Conservation (phyloP, 208 protist species). For the Wallacemonas rigidus region DNA sequence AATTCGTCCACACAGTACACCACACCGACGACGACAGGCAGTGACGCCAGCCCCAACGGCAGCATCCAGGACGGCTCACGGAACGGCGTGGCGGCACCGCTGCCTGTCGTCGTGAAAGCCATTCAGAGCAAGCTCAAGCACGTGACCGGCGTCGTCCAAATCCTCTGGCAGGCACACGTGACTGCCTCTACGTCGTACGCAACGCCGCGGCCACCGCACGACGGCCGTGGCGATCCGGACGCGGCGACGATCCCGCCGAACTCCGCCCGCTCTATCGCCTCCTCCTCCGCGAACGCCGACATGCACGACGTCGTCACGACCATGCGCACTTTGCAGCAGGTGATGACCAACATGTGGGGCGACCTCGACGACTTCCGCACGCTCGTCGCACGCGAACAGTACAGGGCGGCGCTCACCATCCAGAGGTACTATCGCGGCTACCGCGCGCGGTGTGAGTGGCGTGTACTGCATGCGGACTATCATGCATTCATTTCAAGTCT, state of each 20-base stretch:
- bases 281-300: constrained; percentile 17
- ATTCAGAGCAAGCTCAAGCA: constrained; percentile 78
- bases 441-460: constrained; percentile 50
- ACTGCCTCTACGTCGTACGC: background rate
- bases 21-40: constrained; percentile 20
- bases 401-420: constrained; percentile 66
- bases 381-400: constrained; percentile 48
- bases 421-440: constrained; percentile 81
- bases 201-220: background rate
- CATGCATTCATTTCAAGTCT: constrained; percentile 52
- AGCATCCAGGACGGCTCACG: background rate
- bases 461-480: constrained; percentile 40
- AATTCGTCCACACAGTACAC: background rate
- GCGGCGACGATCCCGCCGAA: constrained; percentile 2
- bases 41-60: constrained; percentile 1
- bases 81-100: background rate
- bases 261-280: constrained; percentile 10
- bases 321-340: constrained; percentile 54
- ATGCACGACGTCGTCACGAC: constrained; percentile 50
- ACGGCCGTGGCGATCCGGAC: constrained; percentile 1
- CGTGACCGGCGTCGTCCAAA: constrained; percentile 62
- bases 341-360: constrained; percentile 64
- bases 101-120: constrained; percentile 50
- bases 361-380: constrained; percentile 66
- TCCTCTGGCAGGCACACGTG: constrained; percentile 71